Evolutionary conservation across 2,329 filamentous ascomycete genomes (phyloP).

Genomic region (Fusarium brevicatenulatum): DNA sequence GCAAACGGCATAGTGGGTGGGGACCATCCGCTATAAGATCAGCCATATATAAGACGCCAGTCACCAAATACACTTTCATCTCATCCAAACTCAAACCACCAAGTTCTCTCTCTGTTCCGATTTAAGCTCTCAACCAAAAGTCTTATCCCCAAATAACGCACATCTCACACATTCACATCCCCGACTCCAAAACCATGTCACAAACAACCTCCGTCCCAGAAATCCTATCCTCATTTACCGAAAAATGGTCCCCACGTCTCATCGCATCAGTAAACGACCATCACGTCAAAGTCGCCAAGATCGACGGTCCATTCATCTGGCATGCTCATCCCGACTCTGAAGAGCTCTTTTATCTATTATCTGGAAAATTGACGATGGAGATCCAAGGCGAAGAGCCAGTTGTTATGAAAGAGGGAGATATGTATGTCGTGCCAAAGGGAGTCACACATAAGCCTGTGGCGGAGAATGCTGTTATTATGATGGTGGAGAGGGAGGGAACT

Average conservation of each 20-base stretch:
- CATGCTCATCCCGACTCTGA: slow-evolving; percentile 54
- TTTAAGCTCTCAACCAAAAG: no score
- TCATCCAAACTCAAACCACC: neutral
- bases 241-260: slow-evolving; percentile 47
- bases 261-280: slow-evolving; percentile 50
- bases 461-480: slow-evolving; percentile 50
- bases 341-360: slow-evolving; percentile 54
- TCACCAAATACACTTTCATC: neutral
- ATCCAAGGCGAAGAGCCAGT: slow-evolving; percentile 46
- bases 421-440: slow-evolving; percentile 51
- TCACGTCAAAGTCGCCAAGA: slow-evolving; percentile 54
- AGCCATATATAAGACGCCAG: neutral
- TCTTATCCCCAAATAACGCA: no score
- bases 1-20: slow-evolving; percentile 11
- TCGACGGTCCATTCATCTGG: slow-evolving; percentile 54
- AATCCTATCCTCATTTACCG: slow-evolving; percentile 43
- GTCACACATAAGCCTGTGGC: slow-evolving; percentile 52
- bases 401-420: slow-evolving; percentile 46
- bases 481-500: slow-evolving; percentile 51
- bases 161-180: neutral
- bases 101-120: neutral
- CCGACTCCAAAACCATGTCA: slow-evolving; percentile 4
- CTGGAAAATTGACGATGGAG: slow-evolving; percentile 49
- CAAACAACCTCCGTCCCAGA: slow-evolving; percentile 40
- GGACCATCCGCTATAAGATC: neutral